Evolutionary conservation across 2,329 filamentous ascomycete species (phyloP).

Genomic region (Ophiostoma australiae): DNA sequence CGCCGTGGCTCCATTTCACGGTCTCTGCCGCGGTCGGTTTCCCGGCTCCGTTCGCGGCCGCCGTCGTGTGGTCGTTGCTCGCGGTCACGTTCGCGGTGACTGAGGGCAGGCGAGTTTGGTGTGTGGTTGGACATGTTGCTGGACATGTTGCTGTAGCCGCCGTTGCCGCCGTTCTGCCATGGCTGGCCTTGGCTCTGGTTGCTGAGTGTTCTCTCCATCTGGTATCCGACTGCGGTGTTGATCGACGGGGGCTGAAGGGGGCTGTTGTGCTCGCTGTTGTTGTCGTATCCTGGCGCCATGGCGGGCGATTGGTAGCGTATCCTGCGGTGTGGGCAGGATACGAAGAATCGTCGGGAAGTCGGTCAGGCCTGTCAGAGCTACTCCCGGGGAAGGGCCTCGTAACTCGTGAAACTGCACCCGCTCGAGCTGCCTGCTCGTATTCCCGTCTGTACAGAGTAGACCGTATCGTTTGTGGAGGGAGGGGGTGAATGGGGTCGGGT

Average conservation of each 20-base stretch:
- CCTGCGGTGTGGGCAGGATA: slow-evolving; percentile 6
- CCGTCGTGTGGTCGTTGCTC: slow-evolving; percentile 19
- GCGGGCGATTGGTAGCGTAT: not conserved
- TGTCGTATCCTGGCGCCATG: slow-evolving; percentile 39
- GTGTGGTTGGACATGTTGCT: slow-evolving; percentile 29
- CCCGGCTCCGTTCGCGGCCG: slow-evolving; percentile 31
- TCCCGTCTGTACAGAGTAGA: not conserved
- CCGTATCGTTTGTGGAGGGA: not conserved
- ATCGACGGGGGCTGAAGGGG: slow-evolving; percentile 26
- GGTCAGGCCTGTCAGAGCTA: not conserved
- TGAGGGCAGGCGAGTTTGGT: slow-evolving; percentile 38
- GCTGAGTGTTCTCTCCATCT: slow-evolving; percentile 31
- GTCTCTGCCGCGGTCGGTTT: slow-evolving; percentile 29
- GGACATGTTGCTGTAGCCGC: slow-evolving; percentile 27
- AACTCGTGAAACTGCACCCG: not conserved
- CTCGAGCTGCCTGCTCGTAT: slow-evolving; percentile 4
- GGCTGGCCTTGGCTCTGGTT: slow-evolving; percentile 24
- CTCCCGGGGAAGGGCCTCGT: slow-evolving; percentile 13
- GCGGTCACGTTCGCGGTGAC: slow-evolving; percentile 32
- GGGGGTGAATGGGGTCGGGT: not conserved
- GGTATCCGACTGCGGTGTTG: slow-evolving; percentile 27
- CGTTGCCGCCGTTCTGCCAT: slow-evolving; percentile 27
- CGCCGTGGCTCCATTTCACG: slow-evolving; percentile 44
- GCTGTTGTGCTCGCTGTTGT: slow-evolving; percentile 37
- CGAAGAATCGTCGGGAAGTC: not conserved